Evolutionary conservation across 148 eudicot genomes (phyloP).

Genomic region (Heliosperma pusillum): DNA sequence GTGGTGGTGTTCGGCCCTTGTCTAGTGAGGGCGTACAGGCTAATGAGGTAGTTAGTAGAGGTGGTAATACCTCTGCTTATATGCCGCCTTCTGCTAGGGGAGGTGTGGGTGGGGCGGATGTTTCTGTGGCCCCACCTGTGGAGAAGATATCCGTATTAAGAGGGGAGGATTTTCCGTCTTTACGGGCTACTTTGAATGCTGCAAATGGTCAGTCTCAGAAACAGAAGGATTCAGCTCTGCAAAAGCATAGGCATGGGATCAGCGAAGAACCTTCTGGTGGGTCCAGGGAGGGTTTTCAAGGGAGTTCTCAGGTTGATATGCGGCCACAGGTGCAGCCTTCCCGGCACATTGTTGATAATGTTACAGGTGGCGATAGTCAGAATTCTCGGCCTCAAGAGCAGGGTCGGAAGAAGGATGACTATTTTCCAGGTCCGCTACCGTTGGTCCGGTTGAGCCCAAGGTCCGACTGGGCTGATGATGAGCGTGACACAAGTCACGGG

Average conservation of each 20-base stretch:
- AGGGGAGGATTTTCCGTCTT: constrained; percentile 95
- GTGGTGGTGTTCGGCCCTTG: constrained; percentile 24
- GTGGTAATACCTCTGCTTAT: constrained; percentile 33
- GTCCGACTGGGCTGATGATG: constrained; percentile 98
- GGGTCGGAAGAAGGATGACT: constrained; percentile 48
- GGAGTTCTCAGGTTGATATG: constrained; percentile 38
- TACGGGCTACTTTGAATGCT: constrained; percentile 66
- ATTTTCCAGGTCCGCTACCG: constrained; percentile 64
- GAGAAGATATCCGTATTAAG: constrained; percentile 62
- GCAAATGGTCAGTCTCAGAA: constrained; percentile 54
- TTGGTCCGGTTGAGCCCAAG: constrained; percentile 76
- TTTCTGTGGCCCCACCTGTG: constrained; percentile 25
- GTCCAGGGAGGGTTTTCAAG: constrained; percentile 38
- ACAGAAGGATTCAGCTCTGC: constrained; percentile 54
- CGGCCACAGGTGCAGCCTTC: constrained; percentile 44
- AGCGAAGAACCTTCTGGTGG: constrained; percentile 41
- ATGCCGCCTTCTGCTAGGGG: constrained; percentile 64
- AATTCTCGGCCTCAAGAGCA: constrained; percentile 37
- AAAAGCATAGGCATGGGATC: constrained; percentile 47
- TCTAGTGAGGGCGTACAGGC: constrained; percentile 32
- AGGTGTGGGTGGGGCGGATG: constrained; percentile 28
- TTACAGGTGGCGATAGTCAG: constrained; percentile 31
- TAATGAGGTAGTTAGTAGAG: constrained; percentile 34
- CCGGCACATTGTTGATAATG: constrained; percentile 29
- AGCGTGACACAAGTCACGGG: constrained; percentile 90